Base-by-base conservation (phyloP, 495 filamentous ascomycete genomes). In the Aspergillus diversus region DNA sequence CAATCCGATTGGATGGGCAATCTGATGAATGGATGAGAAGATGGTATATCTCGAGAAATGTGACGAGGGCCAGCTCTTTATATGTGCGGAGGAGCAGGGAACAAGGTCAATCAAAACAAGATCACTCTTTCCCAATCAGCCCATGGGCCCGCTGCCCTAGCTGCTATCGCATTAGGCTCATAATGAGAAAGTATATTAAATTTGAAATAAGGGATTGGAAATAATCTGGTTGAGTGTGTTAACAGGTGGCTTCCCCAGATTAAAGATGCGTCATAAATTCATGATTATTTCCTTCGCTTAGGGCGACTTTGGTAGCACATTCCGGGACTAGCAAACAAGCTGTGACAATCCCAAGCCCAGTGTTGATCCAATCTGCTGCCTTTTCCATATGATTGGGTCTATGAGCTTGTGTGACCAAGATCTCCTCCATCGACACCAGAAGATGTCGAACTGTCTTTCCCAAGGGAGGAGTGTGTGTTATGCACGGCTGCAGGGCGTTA, bases 221-320 rank as follows among this genome's bases (percentile, higher is more conserved):
- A 59, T 15, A 49, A 33, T 8, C 6, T 34, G 47, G 33, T 2
- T 32, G 16, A 52, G n/a, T 21, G 39, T 31, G 27, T 13, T 4
- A 1, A 27, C 21, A 21, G 7, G 31, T 57, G 52, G 54, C 54
- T 54, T 66, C 70, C 66, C 71, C 68, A 73, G 68, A 54, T 54
- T 32, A 34, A 21, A 34, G 4, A 69, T 71, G 73, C 71, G 70
- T 75, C 70, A 75, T 73, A 66, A 69, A 69, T 71, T 71, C 71
- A 68, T 75, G 68, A 75, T 73, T 65, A 69, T 71, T 66, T 60
- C 55, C 61, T 69, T 63, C 61, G 66, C 61, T 70, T 73, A 67
- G 69, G 71, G 71, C 68, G 60, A 70, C 21, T 51, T 61, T 16
- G 27, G 35, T 60, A 50, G 47, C n/a, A 12, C 27, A 34, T 12